Percentiles rank a stretch among this genome's conserved stretches.
These are phyloP conservation scores for Trichoderma aggressivum DNA, from an alignment of 2,329 filamentous ascomycete genomes.

Conservation along the genomic window DNA sequence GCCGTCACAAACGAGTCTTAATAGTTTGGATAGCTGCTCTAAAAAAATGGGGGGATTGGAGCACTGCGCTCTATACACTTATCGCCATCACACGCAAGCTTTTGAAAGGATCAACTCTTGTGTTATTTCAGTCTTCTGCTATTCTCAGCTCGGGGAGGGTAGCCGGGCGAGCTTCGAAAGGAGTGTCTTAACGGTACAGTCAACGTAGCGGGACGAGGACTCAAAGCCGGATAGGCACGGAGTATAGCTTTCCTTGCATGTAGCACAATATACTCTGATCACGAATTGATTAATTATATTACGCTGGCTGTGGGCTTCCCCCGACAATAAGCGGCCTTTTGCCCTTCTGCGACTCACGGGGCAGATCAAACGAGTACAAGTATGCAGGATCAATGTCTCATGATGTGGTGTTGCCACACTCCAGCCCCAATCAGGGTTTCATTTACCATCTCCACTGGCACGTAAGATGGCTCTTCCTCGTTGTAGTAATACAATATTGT, in stretches of 20 bases:
- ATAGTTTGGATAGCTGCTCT: background rate
- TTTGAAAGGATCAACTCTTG: background rate
- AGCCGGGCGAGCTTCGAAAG: background rate
- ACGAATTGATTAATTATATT: background rate
- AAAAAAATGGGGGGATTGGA: background rate
- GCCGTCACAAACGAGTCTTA: background rate
- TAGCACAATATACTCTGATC: too few relatives aligned
- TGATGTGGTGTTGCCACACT: background rate
- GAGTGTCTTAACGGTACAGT: background rate
- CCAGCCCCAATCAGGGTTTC: background rate
- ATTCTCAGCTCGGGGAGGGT: background rate
- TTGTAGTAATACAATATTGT: background rate
- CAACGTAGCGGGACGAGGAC: background rate
- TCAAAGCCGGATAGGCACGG: background rate
- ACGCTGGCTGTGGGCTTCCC: background rate
- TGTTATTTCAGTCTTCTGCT: background rate
- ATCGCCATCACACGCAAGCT: background rate
- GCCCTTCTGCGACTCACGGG: background rate
- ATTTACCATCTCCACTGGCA: background rate
- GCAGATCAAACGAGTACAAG: background rate
- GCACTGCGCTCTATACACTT: background rate
- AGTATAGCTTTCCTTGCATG: background rate
- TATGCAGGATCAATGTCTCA: background rate
- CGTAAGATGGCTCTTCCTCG: background rate
- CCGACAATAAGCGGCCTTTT: background rate